Conservation (phyloP, 2,329 filamentous ascomycete genomes). For the Metarhizium brunneum region DNA sequence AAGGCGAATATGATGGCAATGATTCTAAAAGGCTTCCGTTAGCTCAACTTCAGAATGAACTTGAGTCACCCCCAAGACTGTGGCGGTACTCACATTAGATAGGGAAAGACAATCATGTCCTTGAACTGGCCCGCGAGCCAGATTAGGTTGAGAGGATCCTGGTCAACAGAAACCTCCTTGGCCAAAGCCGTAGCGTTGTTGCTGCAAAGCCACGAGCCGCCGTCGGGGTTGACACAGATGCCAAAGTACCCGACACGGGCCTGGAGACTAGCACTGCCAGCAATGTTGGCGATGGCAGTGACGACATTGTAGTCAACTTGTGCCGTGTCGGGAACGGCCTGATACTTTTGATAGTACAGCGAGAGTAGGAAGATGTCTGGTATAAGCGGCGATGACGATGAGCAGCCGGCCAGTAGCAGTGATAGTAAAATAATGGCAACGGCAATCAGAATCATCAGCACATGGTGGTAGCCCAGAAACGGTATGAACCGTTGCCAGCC, state of each 20-base stretch:
- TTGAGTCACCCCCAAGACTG: neutral
- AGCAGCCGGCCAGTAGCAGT: constrained; percentile 87
- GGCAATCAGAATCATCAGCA: constrained; percentile 95
- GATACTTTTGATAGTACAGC: constrained; percentile 89
- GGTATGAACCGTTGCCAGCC: constrained; percentile 56
- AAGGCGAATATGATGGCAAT: constrained; percentile 97
- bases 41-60: neutral
- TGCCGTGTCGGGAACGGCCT: constrained; percentile 69
- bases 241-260: constrained; percentile 96
- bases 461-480: constrained; percentile 68
- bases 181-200: constrained; percentile 94
- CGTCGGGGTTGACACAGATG: constrained; percentile 89
- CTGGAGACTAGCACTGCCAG: constrained; percentile 72
- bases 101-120: constrained; percentile 96
- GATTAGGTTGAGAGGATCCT: constrained; percentile 93
- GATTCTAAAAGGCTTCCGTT: constrained; percentile 48
- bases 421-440: constrained; percentile 89
- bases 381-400: constrained; percentile 89
- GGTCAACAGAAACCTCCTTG: constrained; percentile 78
- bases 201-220: constrained; percentile 86
- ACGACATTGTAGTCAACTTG: constrained; percentile 88
- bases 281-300: constrained; percentile 80
- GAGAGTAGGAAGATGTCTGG: constrained; percentile 95
- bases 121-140: constrained; percentile 98
- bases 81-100: constrained; percentile 63